Percentiles rank a stretch among this genome's conserved stretches.
Evolutionary conservation across 495 filamentous ascomycete species (phyloP).

Genomic region (Delitschia confertaspora): DNA sequence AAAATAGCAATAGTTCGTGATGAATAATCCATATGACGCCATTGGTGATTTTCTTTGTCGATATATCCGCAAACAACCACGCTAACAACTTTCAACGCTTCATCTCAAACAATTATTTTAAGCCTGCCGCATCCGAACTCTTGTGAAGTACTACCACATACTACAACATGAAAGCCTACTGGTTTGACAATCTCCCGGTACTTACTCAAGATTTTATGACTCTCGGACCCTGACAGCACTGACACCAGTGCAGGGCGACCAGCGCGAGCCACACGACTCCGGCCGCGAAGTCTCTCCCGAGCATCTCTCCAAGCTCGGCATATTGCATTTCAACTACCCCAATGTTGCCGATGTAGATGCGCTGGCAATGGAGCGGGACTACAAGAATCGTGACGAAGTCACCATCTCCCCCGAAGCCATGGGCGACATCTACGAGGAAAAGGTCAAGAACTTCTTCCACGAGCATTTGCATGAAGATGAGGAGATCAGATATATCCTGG

Average conservation of each 20-base stretch:
- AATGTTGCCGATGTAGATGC: slow-evolving; percentile 55
- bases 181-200: slow-evolving; percentile 32
- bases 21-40: no score
- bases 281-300: slow-evolving; percentile 50
- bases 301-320: slow-evolving; percentile 64
- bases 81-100: no score
- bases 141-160: no score
- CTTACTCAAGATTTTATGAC: background rate
- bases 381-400: slow-evolving; percentile 93
- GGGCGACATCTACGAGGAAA: slow-evolving; percentile 79
- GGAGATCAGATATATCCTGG: slow-evolving; percentile 95
- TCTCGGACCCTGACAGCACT: background rate
- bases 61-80: no score
- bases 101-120: no score
- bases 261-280: slow-evolving; percentile 82
- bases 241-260: slow-evolving; percentile 62
- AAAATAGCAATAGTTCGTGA: no score
- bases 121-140: no score
- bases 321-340: slow-evolving; percentile 64
- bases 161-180: slow-evolving; percentile 28
- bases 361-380: slow-evolving; percentile 65
- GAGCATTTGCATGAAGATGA: slow-evolving; percentile 98
- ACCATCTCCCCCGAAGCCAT: slow-evolving; percentile 79
- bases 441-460: slow-evolving; percentile 85
- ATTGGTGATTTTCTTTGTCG: no score